phyloP scores from a whole-genome alignment of 164 flowering plant genomes.

The Stephania japonica region DNA sequence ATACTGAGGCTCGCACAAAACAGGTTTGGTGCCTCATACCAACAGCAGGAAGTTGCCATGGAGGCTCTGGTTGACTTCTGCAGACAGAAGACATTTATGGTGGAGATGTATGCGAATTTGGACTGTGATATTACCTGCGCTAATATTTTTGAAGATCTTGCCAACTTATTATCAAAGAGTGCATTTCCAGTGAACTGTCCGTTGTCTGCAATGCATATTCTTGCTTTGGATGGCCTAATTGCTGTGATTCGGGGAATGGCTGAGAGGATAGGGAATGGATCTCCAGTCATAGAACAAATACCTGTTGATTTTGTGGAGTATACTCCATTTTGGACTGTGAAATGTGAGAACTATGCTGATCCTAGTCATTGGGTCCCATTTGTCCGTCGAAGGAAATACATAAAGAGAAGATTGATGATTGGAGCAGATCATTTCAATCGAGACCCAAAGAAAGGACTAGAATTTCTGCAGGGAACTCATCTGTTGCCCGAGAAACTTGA shows the following conservation, averaged over 20 bases:
- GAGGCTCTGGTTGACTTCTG: slow-evolving; percentile 45
- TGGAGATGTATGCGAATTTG: slow-evolving; percentile 41
- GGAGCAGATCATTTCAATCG: slow-evolving; percentile 36
- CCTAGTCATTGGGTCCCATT: slow-evolving; percentile 32
- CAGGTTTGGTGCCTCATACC: slow-evolving; percentile 33
- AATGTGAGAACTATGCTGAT: slow-evolving; percentile 34
- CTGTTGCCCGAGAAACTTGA: slow-evolving; percentile 39
- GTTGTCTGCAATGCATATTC: slow-evolving; percentile 34
- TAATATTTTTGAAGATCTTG: slow-evolving; percentile 36
- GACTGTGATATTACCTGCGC: slow-evolving; percentile 37
- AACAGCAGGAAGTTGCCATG: slow-evolving; percentile 42
- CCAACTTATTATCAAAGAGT: slow-evolving; percentile 32
- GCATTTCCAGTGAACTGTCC: slow-evolving; percentile 43
- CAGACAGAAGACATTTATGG: slow-evolving; percentile 34
- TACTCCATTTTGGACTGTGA: slow-evolving; percentile 31
- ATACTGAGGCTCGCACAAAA: slow-evolving; percentile 35
- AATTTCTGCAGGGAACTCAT: slow-evolving; percentile 33
- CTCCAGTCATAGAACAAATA: slow-evolving; percentile 16
- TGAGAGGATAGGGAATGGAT: slow-evolving; percentile 26
- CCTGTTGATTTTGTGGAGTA: slow-evolving; percentile 22
- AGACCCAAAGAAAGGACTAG: slow-evolving; percentile 40
- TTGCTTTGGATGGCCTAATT: slow-evolving; percentile 37
- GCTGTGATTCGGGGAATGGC: slow-evolving; percentile 42
- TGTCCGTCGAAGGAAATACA: slow-evolving; percentile 34
- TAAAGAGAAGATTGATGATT: slow-evolving; percentile 30